phyloP scores from a whole-genome alignment of 169 alveolate species.

The Babesia bigemina region DNA sequence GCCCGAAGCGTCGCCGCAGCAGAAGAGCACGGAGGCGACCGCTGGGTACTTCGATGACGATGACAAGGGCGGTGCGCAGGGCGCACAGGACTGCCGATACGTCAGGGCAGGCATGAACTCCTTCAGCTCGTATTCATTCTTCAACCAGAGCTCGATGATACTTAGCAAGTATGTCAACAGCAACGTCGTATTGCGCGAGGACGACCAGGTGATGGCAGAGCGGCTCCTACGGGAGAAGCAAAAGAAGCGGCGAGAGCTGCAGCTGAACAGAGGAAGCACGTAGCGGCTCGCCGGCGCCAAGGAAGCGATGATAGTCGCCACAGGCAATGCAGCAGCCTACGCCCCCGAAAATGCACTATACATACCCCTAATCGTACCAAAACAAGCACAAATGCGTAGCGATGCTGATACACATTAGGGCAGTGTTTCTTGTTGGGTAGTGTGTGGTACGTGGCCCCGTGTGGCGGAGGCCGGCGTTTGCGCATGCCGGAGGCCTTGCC shows the following conservation, averaged over 20 bases:
- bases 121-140: constrained; percentile 54
- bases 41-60: constrained; percentile 66
- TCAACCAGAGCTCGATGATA: constrained; percentile 58
- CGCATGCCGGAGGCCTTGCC: too few species aligned
- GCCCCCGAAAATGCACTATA: background rate
- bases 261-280: background rate
- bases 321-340: background rate
- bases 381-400: too few species aligned
- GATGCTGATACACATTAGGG: too few species aligned
- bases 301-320: background rate
- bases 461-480: too few species aligned
- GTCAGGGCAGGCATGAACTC: constrained; percentile 30
- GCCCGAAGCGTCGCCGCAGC: constrained; percentile 11
- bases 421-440: too few species aligned
- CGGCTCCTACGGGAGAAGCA: constrained; percentile 56
- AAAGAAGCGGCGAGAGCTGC: constrained; percentile 18
- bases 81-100: constrained; percentile 18
- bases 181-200: constrained; percentile 52
- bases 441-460: too few species aligned
- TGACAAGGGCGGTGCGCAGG: constrained; percentile 17
- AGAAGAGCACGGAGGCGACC: constrained; percentile 30
- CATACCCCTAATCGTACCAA: too few species aligned
- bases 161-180: constrained; percentile 60
- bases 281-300: background rate
- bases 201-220: constrained; percentile 46